Percentiles rank a stretch among this genome's conserved stretches.
phyloP scores from a whole-genome alignment of 2,329 filamentous ascomycete species.

The Colletotrichum tanaceti region DNA sequence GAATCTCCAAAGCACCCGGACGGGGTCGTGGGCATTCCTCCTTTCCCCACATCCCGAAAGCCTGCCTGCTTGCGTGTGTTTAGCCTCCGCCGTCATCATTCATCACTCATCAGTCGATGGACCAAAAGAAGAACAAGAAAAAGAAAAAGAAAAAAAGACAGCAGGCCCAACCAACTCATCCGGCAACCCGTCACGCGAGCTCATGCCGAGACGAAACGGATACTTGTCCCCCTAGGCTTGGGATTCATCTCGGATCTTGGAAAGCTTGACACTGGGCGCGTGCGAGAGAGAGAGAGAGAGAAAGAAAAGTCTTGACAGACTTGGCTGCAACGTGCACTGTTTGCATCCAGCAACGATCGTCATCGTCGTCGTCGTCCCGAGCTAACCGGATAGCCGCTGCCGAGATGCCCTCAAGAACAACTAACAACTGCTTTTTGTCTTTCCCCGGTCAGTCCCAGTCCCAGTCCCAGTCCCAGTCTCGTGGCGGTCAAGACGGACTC shows the following conservation, averaged over 20 bases:
- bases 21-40: slow-evolving; percentile 13
- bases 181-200: slow-evolving; percentile 33
- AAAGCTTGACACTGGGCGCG: too few species aligned
- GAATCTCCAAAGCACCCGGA: not conserved
- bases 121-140: too few species aligned
- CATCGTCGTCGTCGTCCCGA: slow-evolving; percentile 17
- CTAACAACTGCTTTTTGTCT: not conserved
- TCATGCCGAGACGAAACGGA: not conserved
- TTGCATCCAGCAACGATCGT: slow-evolving; percentile 11
- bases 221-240: too few species aligned
- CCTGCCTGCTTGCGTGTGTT: slow-evolving; percentile 1
- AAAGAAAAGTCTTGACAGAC: slow-evolving; percentile 9
- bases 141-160: too few species aligned
- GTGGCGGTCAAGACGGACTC: not conserved
- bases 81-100: not conserved
- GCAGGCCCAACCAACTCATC: slow-evolving; percentile 5
- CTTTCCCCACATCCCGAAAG: slow-evolving; percentile 26
- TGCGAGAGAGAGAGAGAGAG: not conserved
- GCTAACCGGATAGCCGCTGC: slow-evolving; percentile 38
- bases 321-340: slow-evolving; percentile 32
- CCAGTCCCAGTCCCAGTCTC: too few species aligned
- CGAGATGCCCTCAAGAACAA: slow-evolving; percentile 18
- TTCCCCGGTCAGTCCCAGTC: not conserved
- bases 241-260: too few species aligned
- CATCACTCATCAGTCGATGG: not conserved